These are phyloP conservation scores for Blastobotrys capitulatus DNA, from an alignment of 1,139 yeast genomes.

Conservation along the genomic window DNA sequence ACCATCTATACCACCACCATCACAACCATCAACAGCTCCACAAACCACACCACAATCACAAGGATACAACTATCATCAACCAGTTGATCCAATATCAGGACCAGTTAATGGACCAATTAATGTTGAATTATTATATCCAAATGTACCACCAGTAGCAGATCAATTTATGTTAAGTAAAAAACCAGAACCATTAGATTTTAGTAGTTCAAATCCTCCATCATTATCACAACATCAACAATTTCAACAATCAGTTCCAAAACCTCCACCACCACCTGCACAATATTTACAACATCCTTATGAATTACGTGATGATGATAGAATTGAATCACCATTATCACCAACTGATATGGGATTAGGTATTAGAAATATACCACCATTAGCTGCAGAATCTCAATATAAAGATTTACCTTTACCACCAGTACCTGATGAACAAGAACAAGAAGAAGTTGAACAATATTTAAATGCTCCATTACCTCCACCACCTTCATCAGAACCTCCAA, in stretches of 20 bases:
- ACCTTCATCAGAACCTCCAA: slow-evolving; percentile 2
- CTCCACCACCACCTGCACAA: slow-evolving; percentile 11
- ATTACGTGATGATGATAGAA: neutral
- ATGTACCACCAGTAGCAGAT: slow-evolving; percentile 8
- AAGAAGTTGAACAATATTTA: slow-evolving; percentile 1
- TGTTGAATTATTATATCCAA: slow-evolving; percentile 11
- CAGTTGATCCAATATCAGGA: slow-evolving; percentile 8
- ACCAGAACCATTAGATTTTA: neutral
- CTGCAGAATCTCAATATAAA: slow-evolving; percentile 5
- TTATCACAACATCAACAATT: slow-evolving; percentile 1
- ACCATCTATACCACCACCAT: neutral
- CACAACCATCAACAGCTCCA: neutral
- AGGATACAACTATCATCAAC: neutral
- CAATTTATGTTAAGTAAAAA: slow-evolving; percentile 3
- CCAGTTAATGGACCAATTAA: slow-evolving; percentile 12
- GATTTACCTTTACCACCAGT: slow-evolving; percentile 15
- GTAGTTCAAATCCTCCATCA: neutral
- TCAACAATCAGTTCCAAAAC: slow-evolving; percentile 7
- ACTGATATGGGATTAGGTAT: neutral
- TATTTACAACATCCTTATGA: slow-evolving; percentile 7
- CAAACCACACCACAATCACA: neutral
- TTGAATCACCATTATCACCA: neutral
- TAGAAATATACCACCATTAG: neutral
- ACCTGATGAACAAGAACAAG: slow-evolving; percentile 1
- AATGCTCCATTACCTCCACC: slow-evolving; percentile 3